Evolutionary conservation across 805 yeast species (phyloP).

Genomic region (Sporopachydermia lactativora): DNA sequence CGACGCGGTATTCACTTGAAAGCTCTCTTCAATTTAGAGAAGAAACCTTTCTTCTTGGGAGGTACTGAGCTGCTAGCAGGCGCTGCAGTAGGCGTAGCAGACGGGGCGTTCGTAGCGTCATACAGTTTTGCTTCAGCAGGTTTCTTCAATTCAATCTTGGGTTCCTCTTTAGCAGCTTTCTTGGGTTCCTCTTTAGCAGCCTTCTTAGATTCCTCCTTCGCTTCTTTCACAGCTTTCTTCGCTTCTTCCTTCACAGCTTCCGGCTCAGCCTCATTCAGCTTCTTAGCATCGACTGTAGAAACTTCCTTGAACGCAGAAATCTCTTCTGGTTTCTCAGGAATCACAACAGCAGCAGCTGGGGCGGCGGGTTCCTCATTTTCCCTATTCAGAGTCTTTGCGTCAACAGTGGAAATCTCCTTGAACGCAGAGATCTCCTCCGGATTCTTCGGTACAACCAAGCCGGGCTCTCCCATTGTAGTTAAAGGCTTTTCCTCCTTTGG

Average conservation of each 20-base stretch:
- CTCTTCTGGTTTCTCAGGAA: slow-evolving; percentile 50
- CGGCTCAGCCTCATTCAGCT: slow-evolving; percentile 32
- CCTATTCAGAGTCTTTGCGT: slow-evolving; percentile 42
- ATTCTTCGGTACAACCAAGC: slow-evolving; percentile 50
- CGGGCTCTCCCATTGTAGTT: slow-evolving; percentile 51
- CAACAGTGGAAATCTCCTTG: slow-evolving; percentile 37
- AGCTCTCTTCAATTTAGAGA: not conserved
- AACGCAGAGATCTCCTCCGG: slow-evolving; percentile 57
- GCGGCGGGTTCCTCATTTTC: slow-evolving; percentile 22
- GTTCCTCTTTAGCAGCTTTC: not conserved
- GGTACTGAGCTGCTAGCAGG: not conserved
- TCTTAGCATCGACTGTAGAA: slow-evolving; percentile 39
- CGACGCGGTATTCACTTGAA: too few relatives aligned
- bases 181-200: slow-evolving; percentile 12
- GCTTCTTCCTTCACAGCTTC: slow-evolving; percentile 19
- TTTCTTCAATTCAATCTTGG: not conserved
- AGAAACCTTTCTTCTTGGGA: not conserved
- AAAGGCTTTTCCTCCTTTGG: slow-evolving; percentile 28
- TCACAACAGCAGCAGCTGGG: slow-evolving; percentile 62
- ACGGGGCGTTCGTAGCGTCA: too few relatives aligned
- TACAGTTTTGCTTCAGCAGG: not conserved
- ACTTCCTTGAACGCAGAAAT: slow-evolving; percentile 52
- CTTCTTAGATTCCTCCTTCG: slow-evolving; percentile 12
- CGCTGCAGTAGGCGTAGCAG: not conserved
- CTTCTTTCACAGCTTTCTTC: slow-evolving; percentile 17